Evolutionary conservation across 495 filamentous ascomycete species (phyloP).

Genomic region (Evansstolkia leycettana): DNA sequence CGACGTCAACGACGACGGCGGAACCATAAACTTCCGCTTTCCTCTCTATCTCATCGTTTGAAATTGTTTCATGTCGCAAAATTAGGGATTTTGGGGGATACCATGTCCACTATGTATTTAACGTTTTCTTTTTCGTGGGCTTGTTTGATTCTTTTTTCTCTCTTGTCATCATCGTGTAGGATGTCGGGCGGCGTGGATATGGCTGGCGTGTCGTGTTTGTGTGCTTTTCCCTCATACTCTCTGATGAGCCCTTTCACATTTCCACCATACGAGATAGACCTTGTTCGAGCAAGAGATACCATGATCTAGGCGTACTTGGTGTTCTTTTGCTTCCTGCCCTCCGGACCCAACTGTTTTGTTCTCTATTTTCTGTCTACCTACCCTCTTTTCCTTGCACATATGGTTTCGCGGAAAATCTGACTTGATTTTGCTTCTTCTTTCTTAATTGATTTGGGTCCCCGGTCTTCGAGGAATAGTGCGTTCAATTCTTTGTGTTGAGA

Average conservation of each 20-base stretch:
- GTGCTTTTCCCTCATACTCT: slow-evolving; percentile 22
- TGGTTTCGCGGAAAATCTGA: not conserved
- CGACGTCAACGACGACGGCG: not conserved
- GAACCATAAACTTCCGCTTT: slow-evolving; percentile 8
- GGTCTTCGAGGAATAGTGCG: no score
- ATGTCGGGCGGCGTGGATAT: slow-evolving; percentile 26
- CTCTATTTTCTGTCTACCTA: not conserved
- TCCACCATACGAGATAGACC: slow-evolving; percentile 26
- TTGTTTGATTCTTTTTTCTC: slow-evolving; percentile 15
- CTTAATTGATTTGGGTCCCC: no score
- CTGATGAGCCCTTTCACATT: slow-evolving; percentile 15
- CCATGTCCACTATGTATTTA: slow-evolving; percentile 22
- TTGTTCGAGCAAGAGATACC: slow-evolving; percentile 36
- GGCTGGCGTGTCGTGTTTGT: slow-evolving; percentile 26
- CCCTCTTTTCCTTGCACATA: slow-evolving; percentile 1
- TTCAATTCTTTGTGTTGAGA: no score
- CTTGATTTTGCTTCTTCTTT: no score
- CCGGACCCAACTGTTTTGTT: slow-evolving; percentile 1
- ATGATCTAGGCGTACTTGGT: slow-evolving; percentile 23
- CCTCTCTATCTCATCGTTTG: slow-evolving; percentile 15
- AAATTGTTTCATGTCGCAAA: slow-evolving; percentile 12
- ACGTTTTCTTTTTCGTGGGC: slow-evolving; percentile 7
- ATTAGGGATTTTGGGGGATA: slow-evolving; percentile 14
- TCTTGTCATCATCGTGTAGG: slow-evolving; percentile 10
- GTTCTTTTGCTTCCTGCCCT: slow-evolving; percentile 9